These are phyloP conservation scores for Phialemoniopsis sp. DNA, from an alignment of 2,329 filamentous ascomycete species.

Conservation along the genomic window DNA sequence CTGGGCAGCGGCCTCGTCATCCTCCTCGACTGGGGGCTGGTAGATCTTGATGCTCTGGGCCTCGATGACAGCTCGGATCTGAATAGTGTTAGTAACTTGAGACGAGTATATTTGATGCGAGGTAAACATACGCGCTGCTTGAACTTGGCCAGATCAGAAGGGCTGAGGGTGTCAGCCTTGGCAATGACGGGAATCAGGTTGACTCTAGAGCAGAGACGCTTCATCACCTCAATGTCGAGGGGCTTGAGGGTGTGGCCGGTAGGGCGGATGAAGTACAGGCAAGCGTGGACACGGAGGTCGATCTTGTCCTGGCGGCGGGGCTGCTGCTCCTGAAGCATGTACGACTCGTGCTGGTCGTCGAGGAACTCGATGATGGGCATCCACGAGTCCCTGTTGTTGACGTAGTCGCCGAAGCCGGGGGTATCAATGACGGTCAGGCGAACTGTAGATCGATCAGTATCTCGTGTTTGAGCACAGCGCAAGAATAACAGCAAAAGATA, in stretches of 20 bases:
- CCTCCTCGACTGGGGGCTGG: conserved; percentile 94
- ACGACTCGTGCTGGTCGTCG: conserved; percentile 99
- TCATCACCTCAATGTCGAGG: conserved; percentile 99
- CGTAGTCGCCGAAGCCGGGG: conserved; percentile 98
- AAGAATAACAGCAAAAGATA: too few relatives aligned
- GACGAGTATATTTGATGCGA: neutral
- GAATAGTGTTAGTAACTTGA: conserved; percentile 21
- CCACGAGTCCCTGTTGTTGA: conserved; percentile 99
- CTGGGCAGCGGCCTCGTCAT: conserved; percentile 92
- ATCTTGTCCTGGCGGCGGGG: conserved; percentile 98
- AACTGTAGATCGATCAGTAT: conserved; percentile 48
- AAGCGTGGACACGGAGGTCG: conserved; percentile 96
- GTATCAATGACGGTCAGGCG: conserved; percentile 98
- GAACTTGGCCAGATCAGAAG: conserved; percentile 85
- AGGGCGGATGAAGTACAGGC: conserved; percentile 97
- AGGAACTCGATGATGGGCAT: conserved; percentile 99
- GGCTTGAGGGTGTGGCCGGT: conserved; percentile 98
- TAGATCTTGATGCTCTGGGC: conserved; percentile 99
- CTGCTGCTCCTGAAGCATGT: conserved; percentile 99
- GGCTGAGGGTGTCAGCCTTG: conserved; percentile 97
- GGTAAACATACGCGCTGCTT: conserved; percentile 78
- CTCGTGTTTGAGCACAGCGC: too few relatives aligned
- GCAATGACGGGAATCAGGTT: conserved; percentile 98
- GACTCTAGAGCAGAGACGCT: conserved; percentile 94
- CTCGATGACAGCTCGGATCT: conserved; percentile 95